phyloP scores from a whole-genome alignment of 2,329 filamentous ascomycete genomes.

The Phoma sp. region DNA sequence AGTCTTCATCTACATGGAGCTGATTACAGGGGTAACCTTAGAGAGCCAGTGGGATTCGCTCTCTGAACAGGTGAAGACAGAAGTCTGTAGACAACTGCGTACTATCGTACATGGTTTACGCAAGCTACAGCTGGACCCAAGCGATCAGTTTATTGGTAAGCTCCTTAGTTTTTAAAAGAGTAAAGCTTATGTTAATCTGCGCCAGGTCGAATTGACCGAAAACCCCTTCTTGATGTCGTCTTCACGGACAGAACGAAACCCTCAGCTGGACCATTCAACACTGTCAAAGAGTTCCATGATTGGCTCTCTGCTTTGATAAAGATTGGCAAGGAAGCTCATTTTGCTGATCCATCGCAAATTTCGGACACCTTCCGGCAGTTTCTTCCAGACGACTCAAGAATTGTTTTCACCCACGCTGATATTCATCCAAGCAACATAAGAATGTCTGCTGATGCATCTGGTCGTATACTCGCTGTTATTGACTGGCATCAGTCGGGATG shows the following conservation, averaged over 20 bases:
- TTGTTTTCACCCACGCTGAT: constrained; percentile 84
- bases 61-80: constrained; percentile 4
- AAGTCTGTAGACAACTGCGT: constrained; percentile 15
- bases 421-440: constrained; percentile 97
- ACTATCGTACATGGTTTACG: constrained; percentile 21
- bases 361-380: constrained; percentile 22
- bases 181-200: constrained; percentile 12
- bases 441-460: constrained; percentile 61
- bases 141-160: constrained; percentile 4
- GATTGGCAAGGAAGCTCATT: constrained; percentile 20
- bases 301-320: constrained; percentile 29
- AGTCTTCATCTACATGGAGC: constrained; percentile 44
- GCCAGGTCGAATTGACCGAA: constrained; percentile 25
- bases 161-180: constrained; percentile 1
- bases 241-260: constrained; percentile 19
- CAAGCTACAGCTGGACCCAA: constrained; percentile 6
- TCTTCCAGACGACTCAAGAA: constrained; percentile 32
- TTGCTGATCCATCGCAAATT: constrained; percentile 4
- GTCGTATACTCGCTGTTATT: constrained; percentile 40
- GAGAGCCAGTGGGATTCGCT: constrained; percentile 34
- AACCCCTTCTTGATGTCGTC: constrained; percentile 11
- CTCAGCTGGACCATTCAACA: constrained; percentile 33
- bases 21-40: constrained; percentile 31
- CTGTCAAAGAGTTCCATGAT: constrained; percentile 37
- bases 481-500: constrained; percentile 47